A percentile compares a stretch with the other conserved stretches of the same genome.
phyloP scores from a whole-genome alignment of 2,329 filamentous ascomycete species.

The Chrysosporium queenslandicum region DNA sequence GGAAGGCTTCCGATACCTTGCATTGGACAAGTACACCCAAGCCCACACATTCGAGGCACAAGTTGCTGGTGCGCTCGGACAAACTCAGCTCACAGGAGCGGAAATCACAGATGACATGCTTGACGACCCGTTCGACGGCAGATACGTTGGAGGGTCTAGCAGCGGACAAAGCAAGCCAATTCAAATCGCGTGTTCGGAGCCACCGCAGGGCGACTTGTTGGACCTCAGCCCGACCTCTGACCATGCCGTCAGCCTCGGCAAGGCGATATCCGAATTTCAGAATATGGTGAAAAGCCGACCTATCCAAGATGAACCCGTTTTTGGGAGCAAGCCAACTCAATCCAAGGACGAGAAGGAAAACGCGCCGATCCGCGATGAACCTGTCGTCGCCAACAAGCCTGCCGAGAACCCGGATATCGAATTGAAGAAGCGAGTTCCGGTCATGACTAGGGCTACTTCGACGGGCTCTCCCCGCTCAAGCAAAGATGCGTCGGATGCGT shows the following conservation, averaged over 20 bases:
- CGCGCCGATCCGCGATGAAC: neutral
- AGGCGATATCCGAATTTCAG: slow-evolving; percentile 4
- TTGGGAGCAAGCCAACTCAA: neutral
- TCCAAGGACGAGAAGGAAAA: neutral
- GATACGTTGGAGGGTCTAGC: neutral
- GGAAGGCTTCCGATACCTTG: neutral
- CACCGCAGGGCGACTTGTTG: neutral
- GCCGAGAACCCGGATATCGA: neutral
- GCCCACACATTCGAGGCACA: neutral
- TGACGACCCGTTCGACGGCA: neutral
- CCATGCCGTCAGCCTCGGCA: neutral
- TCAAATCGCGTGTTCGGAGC: neutral
- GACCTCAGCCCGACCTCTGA: neutral
- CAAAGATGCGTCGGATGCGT: neutral
- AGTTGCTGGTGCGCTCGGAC: neutral
- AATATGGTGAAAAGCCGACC: neutral
- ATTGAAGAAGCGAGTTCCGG: slow-evolving; percentile 1
- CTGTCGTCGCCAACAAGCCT: neutral
- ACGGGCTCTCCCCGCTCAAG: neutral
- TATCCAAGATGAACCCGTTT: neutral
- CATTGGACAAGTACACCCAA: neutral
- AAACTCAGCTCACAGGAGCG: neutral
- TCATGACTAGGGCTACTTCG: neutral
- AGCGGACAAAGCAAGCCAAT: neutral
- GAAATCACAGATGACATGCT: neutral